Base-by-base conservation (phyloP, 495 filamentous ascomycete genomes). In the Neurospora sp. region DNA sequence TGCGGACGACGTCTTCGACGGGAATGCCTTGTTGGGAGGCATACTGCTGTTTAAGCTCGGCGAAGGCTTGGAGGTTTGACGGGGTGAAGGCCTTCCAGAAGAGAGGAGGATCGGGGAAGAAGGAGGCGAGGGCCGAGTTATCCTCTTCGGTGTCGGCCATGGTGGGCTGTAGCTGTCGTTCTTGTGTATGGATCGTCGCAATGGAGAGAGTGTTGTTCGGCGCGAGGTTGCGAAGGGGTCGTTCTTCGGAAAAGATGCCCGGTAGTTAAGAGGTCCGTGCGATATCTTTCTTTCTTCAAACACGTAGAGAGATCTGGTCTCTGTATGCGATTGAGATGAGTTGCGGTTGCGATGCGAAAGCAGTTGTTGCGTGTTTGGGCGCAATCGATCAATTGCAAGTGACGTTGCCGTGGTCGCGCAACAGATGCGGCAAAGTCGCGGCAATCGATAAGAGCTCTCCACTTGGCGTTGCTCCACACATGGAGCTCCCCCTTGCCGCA, bases 31-130 rank as follows among this genome's bases (percentile, higher is more conserved):
- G 83, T 72, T 42, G 77, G 31, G 74, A 81, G 75, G 73, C 83
- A 79, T 81, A 83, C 69, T 79, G 79, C 71, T 76, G 79, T 76
- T 77, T 85, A 77, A 77, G 85, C 76, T 85, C 76, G 42, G 91
- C 84, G 68, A 96, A 87, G 41, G 87, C 89, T 35, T 88, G 81
- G 73, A 96, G 77, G 80, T 97, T 97, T 0, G 91, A 88, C 4
- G 88, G 77, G 0, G 93, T 97, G 83, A 98, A 98, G 79, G 90
- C 85, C 74, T 92, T 91, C 88, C 93, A 98, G 84, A 97, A 94
- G 4, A 92, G 90, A 27, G 96, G 96, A 5, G 96, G 96, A 18
- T 91, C 87, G 20, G 96, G 95, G 82, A 94, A 85, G 31, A 83
- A 81, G 10, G 82, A 77, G n/a, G 82, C 78, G 11, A 81, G 78